phyloP scores from a whole-genome alignment of 495 filamentous ascomycete genomes.

The Trichoderma asperelloides region DNA sequence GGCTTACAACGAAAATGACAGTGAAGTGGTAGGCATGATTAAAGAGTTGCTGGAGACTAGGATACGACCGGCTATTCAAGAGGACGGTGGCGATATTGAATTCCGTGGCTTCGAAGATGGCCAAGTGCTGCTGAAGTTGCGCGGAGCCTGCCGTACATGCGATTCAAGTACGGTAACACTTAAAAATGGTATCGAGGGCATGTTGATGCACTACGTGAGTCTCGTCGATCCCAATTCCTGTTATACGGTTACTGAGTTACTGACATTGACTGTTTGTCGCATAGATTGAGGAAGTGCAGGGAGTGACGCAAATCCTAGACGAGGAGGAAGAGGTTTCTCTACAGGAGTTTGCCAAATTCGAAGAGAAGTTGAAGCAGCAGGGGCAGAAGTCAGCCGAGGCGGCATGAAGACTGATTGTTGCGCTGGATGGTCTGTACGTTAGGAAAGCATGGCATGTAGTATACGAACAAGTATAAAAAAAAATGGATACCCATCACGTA shows the following conservation, averaged over 20 bases:
- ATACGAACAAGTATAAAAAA: background rate
- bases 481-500: background rate
- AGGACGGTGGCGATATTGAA: constrained; percentile 96
- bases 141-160: constrained; percentile 90
- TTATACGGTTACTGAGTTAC: constrained; percentile 1
- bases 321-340: constrained; percentile 86
- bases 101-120: constrained; percentile 83
- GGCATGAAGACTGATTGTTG: constrained; percentile 11
- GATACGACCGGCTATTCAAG: constrained; percentile 90
- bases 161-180: constrained; percentile 92
- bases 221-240: background rate
- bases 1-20: constrained; percentile 74
- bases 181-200: constrained; percentile 94
- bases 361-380: constrained; percentile 72
- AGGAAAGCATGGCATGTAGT: background rate
- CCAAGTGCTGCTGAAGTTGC: constrained; percentile 73
- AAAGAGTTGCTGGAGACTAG: constrained; percentile 96
- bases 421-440: constrained; percentile 3
- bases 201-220: constrained; percentile 71
- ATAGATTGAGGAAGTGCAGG: constrained; percentile 91
- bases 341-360: constrained; percentile 89
- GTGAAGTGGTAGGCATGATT: constrained; percentile 93
- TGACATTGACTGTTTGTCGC: background rate
- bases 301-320: constrained; percentile 84
- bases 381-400: constrained; percentile 49